Conservation (phyloP, 192 early-diverging fungal species). For the Backusella liffmaniae region DNA sequence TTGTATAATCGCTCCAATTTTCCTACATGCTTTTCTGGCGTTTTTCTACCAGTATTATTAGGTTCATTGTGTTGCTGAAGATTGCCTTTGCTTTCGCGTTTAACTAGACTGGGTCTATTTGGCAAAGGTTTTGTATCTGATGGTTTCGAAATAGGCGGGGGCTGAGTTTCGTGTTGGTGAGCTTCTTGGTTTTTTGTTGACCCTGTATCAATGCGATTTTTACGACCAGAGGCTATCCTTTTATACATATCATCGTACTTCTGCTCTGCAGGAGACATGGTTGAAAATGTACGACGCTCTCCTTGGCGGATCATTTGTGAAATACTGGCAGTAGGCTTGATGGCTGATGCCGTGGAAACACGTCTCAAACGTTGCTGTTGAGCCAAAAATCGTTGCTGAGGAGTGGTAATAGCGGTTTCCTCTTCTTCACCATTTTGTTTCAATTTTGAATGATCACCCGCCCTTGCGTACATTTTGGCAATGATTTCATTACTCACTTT, state of each 20-base stretch:
- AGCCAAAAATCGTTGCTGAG: conserved; percentile 6
- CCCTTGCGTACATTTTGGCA: conserved; percentile 20
- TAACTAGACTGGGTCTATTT: neutral
- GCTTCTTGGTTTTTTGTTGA: neutral
- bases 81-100: neutral
- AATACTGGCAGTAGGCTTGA: conserved; percentile 20
- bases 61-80: neutral
- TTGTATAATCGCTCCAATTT: conserved; percentile 28
- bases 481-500: conserved; percentile 50
- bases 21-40: neutral
- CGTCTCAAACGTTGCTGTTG: conserved; percentile 18
- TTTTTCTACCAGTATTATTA: neutral
- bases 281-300: conserved; percentile 31
- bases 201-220: neutral
- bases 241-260: conserved; percentile 42
- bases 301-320: conserved; percentile 33
- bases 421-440: neutral
- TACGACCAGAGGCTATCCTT: conserved; percentile 5
- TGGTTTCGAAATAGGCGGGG: neutral
- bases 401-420: neutral
- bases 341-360: neutral
- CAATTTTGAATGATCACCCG: conserved; percentile 15
- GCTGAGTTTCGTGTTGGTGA: neutral
- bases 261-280: conserved; percentile 34
- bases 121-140: neutral